Conservation (phyloP, 805 yeast genomes). For the Saturnispora besseyi region DNA sequence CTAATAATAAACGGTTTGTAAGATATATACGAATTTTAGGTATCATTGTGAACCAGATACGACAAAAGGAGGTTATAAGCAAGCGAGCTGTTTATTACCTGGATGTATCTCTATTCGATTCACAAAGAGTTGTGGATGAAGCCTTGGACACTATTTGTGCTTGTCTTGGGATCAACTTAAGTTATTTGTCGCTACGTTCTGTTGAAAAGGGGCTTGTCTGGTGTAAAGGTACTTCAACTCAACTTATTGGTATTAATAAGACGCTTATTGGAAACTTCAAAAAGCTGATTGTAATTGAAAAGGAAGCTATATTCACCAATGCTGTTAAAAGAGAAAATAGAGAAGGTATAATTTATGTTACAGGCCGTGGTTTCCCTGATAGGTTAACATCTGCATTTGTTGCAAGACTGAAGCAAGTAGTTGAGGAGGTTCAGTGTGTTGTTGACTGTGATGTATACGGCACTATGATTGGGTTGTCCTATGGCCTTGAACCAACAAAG, state of each 20-base stretch:
- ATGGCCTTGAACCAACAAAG: slow-evolving; percentile 3
- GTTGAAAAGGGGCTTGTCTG: slow-evolving; percentile 44
- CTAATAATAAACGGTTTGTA: slow-evolving; percentile 16
- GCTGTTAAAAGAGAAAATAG: slow-evolving; percentile 13
- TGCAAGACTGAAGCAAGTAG: slow-evolving; percentile 15
- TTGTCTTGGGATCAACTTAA: slow-evolving; percentile 32
- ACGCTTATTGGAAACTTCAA: slow-evolving; percentile 10
- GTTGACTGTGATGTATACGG: slow-evolving; percentile 67
- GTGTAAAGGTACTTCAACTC: neutral
- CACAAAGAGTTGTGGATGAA: slow-evolving; percentile 35
- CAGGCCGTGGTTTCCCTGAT: slow-evolving; percentile 68
- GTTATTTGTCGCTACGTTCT: slow-evolving; percentile 37
- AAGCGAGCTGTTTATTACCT: slow-evolving; percentile 51
- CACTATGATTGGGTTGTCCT: slow-evolving; percentile 30
- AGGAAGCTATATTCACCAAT: slow-evolving; percentile 40
- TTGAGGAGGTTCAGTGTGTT: slow-evolving; percentile 35
- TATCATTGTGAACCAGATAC: slow-evolving; percentile 14
- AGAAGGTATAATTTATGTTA: slow-evolving; percentile 30
- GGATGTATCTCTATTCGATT: slow-evolving; percentile 42
- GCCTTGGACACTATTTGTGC: slow-evolving; percentile 31
- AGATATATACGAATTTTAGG: slow-evolving; percentile 19
- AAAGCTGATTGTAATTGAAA: slow-evolving; percentile 38
- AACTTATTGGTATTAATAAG: slow-evolving; percentile 6
- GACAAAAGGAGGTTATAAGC: slow-evolving; percentile 25
- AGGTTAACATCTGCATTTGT: slow-evolving; percentile 36